Evolutionary conservation across 2,329 filamentous ascomycete species (phyloP), one percentile per base, ranked within the genome.

Genomic region (Fusarium lateritium): DNA sequence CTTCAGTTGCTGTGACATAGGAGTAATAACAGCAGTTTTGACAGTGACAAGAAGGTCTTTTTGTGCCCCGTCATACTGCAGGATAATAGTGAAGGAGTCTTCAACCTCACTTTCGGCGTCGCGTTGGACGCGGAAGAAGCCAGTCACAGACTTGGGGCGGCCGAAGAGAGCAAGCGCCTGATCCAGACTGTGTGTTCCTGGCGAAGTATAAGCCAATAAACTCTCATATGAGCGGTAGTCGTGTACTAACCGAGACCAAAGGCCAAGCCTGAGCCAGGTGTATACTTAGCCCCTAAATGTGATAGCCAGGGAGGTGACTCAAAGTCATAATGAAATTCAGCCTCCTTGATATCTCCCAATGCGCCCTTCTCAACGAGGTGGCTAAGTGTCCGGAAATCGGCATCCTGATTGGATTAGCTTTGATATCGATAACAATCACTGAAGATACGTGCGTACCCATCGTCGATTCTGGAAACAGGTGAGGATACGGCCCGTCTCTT

Each of bases 291-390:
- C 0, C 67, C 79, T 73, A 77, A 79, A 1, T 43, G 53, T 1
- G 73, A 59, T 0, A 83, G 68, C 82, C 82, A 84, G 2, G 73
- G 43, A 0, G 83, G 79, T 1, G 77, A 77, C 36, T 82, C 81
- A 39, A 84, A 86, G 72, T 92, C 90, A 61, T 91, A 91, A 76
- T 91, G 89, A 5, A 89, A 85, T 70, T 91, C 86, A 51, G 88
- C 91, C 67, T 92, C 90, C 38, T 85, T 85, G 49, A 91, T 80
- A 3, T 89, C 83, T 17, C 90, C 90, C 0, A 73, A 22, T 15
- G 71, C 71, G 9, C 58, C 60, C 17, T 67, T 58, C 0, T 58
- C 43, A 1, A 71, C 19, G 0, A 73, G 55, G 6, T 64, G 47
- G 5, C 58, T 62, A 1, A 73, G 59, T 5, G 71, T 72, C 11